Conservation (phyloP, 352 stramenopile species). For the Globisporangium irregulare region DNA sequence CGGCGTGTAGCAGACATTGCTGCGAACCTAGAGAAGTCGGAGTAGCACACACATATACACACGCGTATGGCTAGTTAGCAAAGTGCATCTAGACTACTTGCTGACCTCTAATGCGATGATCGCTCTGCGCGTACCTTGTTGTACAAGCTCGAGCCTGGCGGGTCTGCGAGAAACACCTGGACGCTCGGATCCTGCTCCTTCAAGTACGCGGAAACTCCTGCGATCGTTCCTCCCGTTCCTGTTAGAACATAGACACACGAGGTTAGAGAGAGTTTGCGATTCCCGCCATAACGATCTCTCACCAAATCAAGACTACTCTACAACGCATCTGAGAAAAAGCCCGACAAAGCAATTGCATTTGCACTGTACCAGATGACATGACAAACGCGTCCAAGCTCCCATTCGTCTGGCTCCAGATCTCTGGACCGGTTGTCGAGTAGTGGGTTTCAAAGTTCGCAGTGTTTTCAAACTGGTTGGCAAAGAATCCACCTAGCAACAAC, state of each 20-base stretch:
- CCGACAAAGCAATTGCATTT: neutral
- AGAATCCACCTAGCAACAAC: conserved; percentile 78
- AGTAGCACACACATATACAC: neutral
- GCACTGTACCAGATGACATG: conserved; percentile 91
- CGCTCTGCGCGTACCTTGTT: conserved; percentile 72
- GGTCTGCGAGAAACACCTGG: conserved; percentile 95
- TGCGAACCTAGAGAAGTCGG: conserved; percentile 46
- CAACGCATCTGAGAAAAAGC: neutral
- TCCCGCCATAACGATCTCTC: neutral
- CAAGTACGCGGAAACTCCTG: conserved; percentile 92
- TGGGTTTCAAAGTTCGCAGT: conserved; percentile 94
- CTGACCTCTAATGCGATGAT: neutral
- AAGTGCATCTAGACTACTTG: neutral
- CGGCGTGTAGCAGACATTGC: conserved; percentile 94
- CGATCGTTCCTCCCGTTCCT: conserved; percentile 96
- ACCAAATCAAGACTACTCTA: neutral
- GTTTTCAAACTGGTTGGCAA: conserved; percentile 99
- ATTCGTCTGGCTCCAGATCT: conserved; percentile 94
- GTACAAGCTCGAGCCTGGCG: conserved; percentile 95
- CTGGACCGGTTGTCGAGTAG: conserved; percentile 92
- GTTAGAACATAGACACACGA: neutral
- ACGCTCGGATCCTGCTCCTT: conserved; percentile 87
- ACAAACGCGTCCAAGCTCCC: conserved; percentile 95
- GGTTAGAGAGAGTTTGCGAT: neutral
- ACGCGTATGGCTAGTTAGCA: neutral